Evolutionary conservation across 768 basidiomycete species (phyloP), one percentile per base, ranked within the genome.

Genomic region (Xerocomus spinulosus): DNA sequence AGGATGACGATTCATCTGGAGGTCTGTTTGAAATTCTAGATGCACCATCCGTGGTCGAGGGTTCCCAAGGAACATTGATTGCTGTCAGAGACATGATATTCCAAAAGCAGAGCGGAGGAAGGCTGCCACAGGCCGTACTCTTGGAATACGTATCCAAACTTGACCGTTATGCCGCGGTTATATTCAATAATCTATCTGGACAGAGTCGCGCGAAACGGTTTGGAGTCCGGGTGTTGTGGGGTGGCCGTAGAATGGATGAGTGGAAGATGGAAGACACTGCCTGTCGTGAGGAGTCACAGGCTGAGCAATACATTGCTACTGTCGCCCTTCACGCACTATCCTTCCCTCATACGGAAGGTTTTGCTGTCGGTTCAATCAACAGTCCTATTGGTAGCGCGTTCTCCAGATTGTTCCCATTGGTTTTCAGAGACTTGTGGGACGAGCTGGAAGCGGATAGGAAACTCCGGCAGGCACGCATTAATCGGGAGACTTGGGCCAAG

Each of bases 371-470:
- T n/a, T 64, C 63, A 4, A 68, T 75, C 26, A 64, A 68, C 10
- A 71, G 73, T 32, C 68, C 75, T 38, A 71, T 74, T 24, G 76
- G 67, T 36, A 72, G 72, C 38, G 83, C 87, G 1, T 88, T 84
- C 55, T 88, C 89, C 66, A 75, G 90, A 54, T 65, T 82, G 9
- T 73, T 98, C n/a, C 92, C 95, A 9, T 73, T 84, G 3, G 76
- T 79, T 15, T 95, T 85, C 67, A 79, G 92, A 52, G 87, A 92
- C 64, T 71, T 99, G 15, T 99, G 95, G 95, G 86, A 90, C 46
- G 90, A 94, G 63, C 69, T 97, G 14, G 92, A 93, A 58, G 62
- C 55, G 4, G 68, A 71, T 23, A 75, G 88, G 56, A 87, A 83
- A 56, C 50, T 58, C 6, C 71, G 70, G 26, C 82, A 86, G 46